A percentile compares a stretch with the other conserved stretches of the same genome.
These are phyloP conservation scores for Tricholomella constricta DNA, from an alignment of 768 basidiomycete genomes.

Conservation along the genomic window DNA sequence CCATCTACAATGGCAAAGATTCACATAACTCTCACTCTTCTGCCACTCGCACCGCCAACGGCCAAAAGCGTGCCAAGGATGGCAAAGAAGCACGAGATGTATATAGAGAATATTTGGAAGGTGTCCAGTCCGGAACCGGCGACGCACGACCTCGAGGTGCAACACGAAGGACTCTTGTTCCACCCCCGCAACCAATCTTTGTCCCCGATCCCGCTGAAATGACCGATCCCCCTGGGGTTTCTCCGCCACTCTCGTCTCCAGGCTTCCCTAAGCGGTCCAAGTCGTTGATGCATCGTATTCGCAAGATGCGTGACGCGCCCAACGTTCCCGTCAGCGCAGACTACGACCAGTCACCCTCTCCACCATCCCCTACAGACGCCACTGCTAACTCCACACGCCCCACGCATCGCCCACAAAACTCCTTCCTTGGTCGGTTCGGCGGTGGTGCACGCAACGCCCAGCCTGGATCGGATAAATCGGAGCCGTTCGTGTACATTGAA, in stretches of 20 bases:
- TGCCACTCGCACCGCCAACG: conserved; percentile 25
- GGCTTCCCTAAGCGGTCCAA: conserved; percentile 69
- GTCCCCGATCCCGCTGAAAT: conserved; percentile 53
- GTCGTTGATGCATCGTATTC: conserved; percentile 86
- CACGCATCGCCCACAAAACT: conserved; percentile 74
- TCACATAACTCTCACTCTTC: conserved; percentile 29
- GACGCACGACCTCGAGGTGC: conserved; percentile 35
- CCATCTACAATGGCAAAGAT: conserved; percentile 70
- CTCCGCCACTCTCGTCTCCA: conserved; percentile 45
- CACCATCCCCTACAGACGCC: conserved; percentile 36
- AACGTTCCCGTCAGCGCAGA: conserved; percentile 70
- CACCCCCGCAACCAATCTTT: conserved; percentile 85
- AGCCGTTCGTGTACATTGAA: conserved; percentile 72
- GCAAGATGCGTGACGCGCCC: conserved; percentile 84
- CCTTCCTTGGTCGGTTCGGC: conserved; percentile 74
- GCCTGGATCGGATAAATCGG: conserved; percentile 41
- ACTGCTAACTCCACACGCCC: conserved; percentile 43
- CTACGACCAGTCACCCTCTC: conserved; percentile 43
- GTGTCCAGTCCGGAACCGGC: conserved; percentile 26
- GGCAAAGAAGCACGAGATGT: conserved; percentile 51
- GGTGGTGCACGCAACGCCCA: conserved; percentile 31
- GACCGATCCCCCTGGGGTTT: conserved; percentile 36
- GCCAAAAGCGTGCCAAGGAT: conserved; percentile 44
- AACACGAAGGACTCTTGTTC: conserved; percentile 56
- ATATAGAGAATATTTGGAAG: conserved; percentile 47